Percentiles rank a stretch among this genome's conserved stretches.
These are phyloP conservation scores for Forsythia viridissima DNA, from an alignment of 257 asterid genomes.

Conservation along the genomic window DNA sequence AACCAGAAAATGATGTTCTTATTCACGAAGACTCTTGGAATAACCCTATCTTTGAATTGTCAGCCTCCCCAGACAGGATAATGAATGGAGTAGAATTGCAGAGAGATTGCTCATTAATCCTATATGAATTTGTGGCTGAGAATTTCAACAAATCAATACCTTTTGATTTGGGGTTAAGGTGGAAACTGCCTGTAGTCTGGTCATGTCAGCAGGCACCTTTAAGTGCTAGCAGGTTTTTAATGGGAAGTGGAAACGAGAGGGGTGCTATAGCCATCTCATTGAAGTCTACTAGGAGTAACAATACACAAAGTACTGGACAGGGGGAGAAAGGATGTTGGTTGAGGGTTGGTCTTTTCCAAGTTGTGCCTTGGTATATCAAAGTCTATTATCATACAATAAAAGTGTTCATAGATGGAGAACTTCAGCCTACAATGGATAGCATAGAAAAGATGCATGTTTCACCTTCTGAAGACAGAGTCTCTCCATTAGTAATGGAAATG, in stretches of 20 bases:
- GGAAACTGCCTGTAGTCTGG: conserved; percentile 86
- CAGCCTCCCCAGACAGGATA: conserved; percentile 62
- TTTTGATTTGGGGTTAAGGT: conserved; percentile 73
- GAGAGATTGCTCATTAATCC: conserved; percentile 46
- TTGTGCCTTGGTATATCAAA: conserved; percentile 99
- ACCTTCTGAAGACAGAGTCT: conserved; percentile 95
- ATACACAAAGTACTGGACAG: conserved; percentile 24
- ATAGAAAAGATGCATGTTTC: conserved; percentile 66
- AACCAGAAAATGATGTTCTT: conserved; percentile 33
- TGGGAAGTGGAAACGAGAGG: conserved; percentile 99
- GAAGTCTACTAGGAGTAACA: conserved; percentile 49
- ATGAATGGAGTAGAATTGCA: conserved; percentile 47
- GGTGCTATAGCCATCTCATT: conserved; percentile 90
- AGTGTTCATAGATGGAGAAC: conserved; percentile 69
- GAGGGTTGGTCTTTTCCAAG: conserved; percentile 78
- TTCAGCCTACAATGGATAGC: conserved; percentile 46
- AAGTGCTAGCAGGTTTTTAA: conserved; percentile 72
- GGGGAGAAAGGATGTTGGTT: conserved; percentile 48
- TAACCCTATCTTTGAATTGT: conserved; percentile 58
- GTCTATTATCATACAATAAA: conserved; percentile 81
- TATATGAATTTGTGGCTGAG: conserved; percentile 63
- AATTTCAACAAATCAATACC: conserved; percentile 54
- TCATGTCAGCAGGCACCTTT: conserved; percentile 79
- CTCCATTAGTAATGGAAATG: conserved; percentile 77
- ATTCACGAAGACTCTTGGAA: conserved; percentile 28